phyloP scores from a whole-genome alignment of 352 stramenopile species.

The Pythium insidiosum region DNA sequence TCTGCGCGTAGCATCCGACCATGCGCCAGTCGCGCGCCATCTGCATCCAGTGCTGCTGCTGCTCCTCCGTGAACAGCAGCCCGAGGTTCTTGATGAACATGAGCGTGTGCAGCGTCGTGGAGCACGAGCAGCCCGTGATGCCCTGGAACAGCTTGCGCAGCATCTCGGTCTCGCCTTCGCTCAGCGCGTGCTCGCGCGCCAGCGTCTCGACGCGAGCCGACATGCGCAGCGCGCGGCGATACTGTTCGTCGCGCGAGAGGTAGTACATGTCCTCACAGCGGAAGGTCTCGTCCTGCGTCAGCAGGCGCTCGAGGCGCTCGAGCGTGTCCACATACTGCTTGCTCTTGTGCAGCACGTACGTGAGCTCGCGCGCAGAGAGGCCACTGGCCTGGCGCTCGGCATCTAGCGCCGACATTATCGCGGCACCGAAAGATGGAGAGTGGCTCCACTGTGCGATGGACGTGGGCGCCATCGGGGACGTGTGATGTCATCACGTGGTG shows the following conservation, averaged over 20 bases:
- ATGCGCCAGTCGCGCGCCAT: slow-evolving; percentile 62
- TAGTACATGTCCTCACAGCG: slow-evolving; percentile 61
- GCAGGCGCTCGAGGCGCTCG: slow-evolving; percentile 50
- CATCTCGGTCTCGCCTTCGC: slow-evolving; percentile 48
- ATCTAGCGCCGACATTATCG: no score
- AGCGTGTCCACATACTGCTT: slow-evolving; percentile 38
- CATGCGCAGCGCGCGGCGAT: slow-evolving; percentile 48
- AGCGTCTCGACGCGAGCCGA: slow-evolving; percentile 47
- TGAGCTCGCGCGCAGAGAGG: slow-evolving; percentile 42
- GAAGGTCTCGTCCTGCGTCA: slow-evolving; percentile 49
- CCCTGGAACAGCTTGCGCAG: slow-evolving; percentile 42
- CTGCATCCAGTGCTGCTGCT: slow-evolving; percentile 60
- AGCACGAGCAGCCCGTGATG: slow-evolving; percentile 42
- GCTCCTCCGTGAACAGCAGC: slow-evolving; percentile 58
- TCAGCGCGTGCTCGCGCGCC: slow-evolving; percentile 34
- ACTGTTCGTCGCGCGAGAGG: slow-evolving; percentile 50
- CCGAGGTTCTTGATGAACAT: slow-evolving; percentile 66
- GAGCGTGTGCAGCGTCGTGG: slow-evolving; percentile 59
- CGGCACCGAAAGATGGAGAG: no score
- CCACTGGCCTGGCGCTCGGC: slow-evolving; percentile 34
- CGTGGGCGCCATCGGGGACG: background rate
- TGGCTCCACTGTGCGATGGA: no score
- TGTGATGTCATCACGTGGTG: background rate
- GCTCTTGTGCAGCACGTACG: slow-evolving; percentile 52
- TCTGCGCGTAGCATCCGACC: slow-evolving; percentile 83